Evolutionary conservation across 306 rosid genomes (phyloP).

Genomic region (Sindora glabra): DNA sequence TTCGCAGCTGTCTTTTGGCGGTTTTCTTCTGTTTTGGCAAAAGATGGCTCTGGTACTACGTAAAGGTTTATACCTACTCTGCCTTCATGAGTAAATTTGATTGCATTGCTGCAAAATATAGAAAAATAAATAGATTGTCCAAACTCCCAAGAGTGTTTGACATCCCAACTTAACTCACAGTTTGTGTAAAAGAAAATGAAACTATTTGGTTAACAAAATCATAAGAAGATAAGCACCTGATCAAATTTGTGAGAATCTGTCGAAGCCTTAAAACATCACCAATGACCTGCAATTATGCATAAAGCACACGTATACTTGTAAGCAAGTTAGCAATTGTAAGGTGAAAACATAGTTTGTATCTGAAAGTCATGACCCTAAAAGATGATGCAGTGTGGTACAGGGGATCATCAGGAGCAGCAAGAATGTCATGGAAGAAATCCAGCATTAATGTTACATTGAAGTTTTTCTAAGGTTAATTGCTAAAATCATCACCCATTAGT

Average conservation of each 20-base stretch:
- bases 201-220: not conserved
- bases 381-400: too few relatives aligned
- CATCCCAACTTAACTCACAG: too few relatives aligned
- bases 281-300: conserved; percentile 48
- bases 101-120: conserved; percentile 63
- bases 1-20: conserved; percentile 26
- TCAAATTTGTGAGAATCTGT: conserved; percentile 84
- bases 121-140: not conserved
- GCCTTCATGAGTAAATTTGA: conserved; percentile 95
- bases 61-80: conserved; percentile 80
- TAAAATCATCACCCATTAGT: too few relatives aligned
- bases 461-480: not conserved
- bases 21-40: conserved; percentile 36
- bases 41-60: conserved; percentile 49
- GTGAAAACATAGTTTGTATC: too few relatives aligned
- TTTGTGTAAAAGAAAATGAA: too few relatives aligned
- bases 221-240: conserved; percentile 37
- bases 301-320: too few relatives aligned
- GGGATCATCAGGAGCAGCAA: too few relatives aligned
- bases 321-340: not conserved
- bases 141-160: not conserved
- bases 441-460: not conserved
- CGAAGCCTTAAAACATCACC: conserved; percentile 94
- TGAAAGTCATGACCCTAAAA: too few relatives aligned
- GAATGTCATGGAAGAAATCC: not conserved